These are phyloP conservation scores for Grosmannia huntii DNA, from an alignment of 2,329 filamentous ascomycete genomes.

Conservation along the genomic window DNA sequence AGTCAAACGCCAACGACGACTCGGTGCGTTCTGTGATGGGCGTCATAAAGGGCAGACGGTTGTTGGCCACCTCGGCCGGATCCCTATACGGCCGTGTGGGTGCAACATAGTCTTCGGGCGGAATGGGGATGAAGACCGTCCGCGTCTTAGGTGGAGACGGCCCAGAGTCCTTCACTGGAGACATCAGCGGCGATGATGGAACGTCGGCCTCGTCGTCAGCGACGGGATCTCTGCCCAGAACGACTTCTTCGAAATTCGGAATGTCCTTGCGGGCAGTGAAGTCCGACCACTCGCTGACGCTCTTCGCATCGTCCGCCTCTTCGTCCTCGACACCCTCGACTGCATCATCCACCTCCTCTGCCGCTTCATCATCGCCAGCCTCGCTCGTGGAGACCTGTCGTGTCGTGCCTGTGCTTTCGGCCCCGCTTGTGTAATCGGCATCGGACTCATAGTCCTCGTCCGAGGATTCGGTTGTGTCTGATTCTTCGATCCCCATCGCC, in stretches of 20 bases:
- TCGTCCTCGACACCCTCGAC: slow-evolving; percentile 28
- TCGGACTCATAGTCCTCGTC: slow-evolving; percentile 52
- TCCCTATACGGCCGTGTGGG: slow-evolving; percentile 72
- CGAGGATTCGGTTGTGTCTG: slow-evolving; percentile 29
- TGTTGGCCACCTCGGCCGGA: slow-evolving; percentile 68
- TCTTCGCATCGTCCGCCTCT: slow-evolving; percentile 38
- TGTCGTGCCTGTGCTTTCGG: slow-evolving; percentile 65
- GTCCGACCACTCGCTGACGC: slow-evolving; percentile 76
- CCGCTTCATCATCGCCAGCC: slow-evolving; percentile 34
- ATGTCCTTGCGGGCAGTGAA: slow-evolving; percentile 62
- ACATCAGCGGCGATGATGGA: slow-evolving; percentile 5
- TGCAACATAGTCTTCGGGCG: slow-evolving; percentile 76
- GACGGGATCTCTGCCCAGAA: not conserved
- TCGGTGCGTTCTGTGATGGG: slow-evolving; percentile 95
- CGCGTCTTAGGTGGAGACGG: slow-evolving; percentile 35
- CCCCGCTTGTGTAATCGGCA: slow-evolving; percentile 70
- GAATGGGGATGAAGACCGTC: slow-evolving; percentile 60
- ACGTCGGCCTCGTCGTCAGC: slow-evolving; percentile 18
- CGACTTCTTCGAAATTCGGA: not conserved
- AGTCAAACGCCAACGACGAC: slow-evolving; percentile 61
- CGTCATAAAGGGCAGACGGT: slow-evolving; percentile 94
- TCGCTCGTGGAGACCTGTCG: slow-evolving; percentile 40
- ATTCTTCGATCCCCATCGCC: slow-evolving; percentile 22
- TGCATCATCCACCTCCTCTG: slow-evolving; percentile 32
- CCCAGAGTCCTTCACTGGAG: slow-evolving; percentile 18